phyloP scores from a whole-genome alignment of 192 early-diverging fungal genomes.

The Borealophlyctis nickersoniae region DNA sequence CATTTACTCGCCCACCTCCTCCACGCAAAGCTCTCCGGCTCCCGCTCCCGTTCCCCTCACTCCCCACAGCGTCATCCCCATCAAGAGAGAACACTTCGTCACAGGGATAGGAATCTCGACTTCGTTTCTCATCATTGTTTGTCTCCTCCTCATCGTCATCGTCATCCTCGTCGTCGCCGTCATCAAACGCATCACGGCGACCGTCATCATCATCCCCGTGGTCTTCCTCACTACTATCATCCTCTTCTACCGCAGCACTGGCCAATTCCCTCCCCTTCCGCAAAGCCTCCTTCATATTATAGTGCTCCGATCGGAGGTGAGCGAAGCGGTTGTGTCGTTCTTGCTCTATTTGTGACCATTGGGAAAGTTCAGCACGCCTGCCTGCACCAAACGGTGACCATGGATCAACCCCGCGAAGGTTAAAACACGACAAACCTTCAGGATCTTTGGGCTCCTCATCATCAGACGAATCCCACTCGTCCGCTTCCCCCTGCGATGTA shows the following conservation, averaged over 20 bases:
- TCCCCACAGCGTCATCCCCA: too few relatives aligned
- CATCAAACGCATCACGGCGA: conserved; percentile 47
- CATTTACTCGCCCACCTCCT: too few relatives aligned
- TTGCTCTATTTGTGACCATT: conserved; percentile 10
- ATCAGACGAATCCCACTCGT: conserved; percentile 54
- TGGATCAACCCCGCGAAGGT: too few relatives aligned
- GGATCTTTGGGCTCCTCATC: conserved; percentile 56
- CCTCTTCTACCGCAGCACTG: conserved; percentile 13
- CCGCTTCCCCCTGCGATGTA: neutral
- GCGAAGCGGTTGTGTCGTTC: conserved; percentile 63
- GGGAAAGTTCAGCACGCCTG: conserved; percentile 1
- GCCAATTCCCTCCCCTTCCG: conserved; percentile 25
- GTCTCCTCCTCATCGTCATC: conserved; percentile 35
- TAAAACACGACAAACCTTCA: conserved; percentile 54
- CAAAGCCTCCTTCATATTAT: conserved; percentile 81
- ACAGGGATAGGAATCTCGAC: neutral
- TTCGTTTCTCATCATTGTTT: conserved; percentile 4
- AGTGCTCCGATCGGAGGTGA: conserved; percentile 76
- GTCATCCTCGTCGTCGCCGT: conserved; percentile 46
- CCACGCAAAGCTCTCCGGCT: too few relatives aligned
- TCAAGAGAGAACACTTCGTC: neutral
- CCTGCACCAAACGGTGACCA: neutral
- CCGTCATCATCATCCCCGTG: conserved; percentile 44
- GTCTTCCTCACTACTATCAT: conserved; percentile 43
- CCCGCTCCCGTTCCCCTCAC: too few relatives aligned